phyloP scores from a whole-genome alignment of 2,329 filamentous ascomycete genomes.

The Simplicillium aogashimaense region DNA sequence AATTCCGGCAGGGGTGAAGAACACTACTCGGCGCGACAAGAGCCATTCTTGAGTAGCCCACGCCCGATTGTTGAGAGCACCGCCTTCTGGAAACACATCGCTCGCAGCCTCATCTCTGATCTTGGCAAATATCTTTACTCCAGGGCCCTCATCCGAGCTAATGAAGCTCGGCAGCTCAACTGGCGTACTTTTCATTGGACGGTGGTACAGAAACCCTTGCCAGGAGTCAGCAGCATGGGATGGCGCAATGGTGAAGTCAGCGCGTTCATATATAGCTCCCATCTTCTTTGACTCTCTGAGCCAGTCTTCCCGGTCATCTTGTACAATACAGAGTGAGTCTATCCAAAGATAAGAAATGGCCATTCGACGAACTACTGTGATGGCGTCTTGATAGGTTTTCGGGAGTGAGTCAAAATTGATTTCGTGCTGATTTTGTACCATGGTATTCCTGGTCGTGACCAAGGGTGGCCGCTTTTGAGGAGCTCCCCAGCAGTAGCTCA shows the following conservation, averaged over 20 bases:
- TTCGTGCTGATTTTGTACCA: no score
- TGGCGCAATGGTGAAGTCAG: no score
- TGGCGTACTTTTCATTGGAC: neutral
- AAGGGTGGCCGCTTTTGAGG: neutral
- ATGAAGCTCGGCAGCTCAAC: constrained; percentile 7
- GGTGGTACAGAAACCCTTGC: constrained; percentile 1
- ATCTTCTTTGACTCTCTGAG: neutral
- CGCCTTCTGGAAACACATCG: constrained; percentile 10
- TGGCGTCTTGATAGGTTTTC: neutral
- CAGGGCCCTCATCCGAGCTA: neutral
- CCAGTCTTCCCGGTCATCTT: constrained; percentile 1
- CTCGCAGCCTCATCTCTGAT: constrained; percentile 5
- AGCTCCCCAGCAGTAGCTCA: constrained; percentile 3
- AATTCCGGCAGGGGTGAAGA: constrained; percentile 8
- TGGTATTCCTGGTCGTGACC: neutral
- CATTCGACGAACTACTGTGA: neutral
- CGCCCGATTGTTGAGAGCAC: constrained; percentile 8
- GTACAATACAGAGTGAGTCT: constrained; percentile 1
- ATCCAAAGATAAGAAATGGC: neutral
- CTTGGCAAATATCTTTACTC: constrained; percentile 5
- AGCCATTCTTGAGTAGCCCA: constrained; percentile 13
- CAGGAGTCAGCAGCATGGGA: neutral
- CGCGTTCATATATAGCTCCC: no score
- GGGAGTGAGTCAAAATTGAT: neutral
- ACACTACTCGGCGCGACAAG: constrained; percentile 10